Percentiles rank a stretch among this genome's conserved stretches.
These are phyloP conservation scores for Suhomyces ambrosiae DNA, from an alignment of 1,139 yeast genomes.

Conservation along the genomic window DNA sequence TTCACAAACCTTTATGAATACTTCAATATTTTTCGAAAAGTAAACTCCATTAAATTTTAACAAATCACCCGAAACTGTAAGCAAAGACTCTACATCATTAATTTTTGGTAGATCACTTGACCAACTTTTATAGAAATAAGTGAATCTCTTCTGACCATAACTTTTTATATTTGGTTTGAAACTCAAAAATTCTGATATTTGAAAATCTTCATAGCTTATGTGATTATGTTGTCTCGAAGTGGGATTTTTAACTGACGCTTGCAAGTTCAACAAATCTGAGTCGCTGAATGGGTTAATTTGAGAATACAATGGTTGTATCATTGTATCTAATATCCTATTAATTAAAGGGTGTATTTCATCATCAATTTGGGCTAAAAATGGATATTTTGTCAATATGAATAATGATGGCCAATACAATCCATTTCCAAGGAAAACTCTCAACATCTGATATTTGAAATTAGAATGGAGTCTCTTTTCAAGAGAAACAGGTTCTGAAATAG, in stretches of 20 bases:
- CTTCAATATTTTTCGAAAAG: constrained; percentile 49
- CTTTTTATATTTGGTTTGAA: constrained; percentile 36
- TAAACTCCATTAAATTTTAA: constrained; percentile 60
- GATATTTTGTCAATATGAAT: constrained; percentile 60
- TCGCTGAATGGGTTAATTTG: constrained; percentile 19
- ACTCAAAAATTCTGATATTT: constrained; percentile 23
- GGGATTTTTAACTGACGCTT: constrained; percentile 28
- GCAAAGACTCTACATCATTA: constrained; percentile 45
- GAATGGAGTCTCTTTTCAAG: constrained; percentile 22
- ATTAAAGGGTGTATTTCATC: constrained; percentile 54
- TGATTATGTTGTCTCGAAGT: constrained; percentile 35
- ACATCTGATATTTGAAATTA: constrained; percentile 40
- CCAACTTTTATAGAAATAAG: constrained; percentile 62
- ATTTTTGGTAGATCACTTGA: constrained; percentile 38
- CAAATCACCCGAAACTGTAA: constrained; percentile 48
- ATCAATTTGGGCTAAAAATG: constrained; percentile 61
- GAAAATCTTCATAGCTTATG: constrained; percentile 31
- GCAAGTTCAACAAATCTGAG: constrained; percentile 26
- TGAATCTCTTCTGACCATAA: constrained; percentile 34
- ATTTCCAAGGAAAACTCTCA: constrained; percentile 56
- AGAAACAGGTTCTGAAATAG: constrained; percentile 13
- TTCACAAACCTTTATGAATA: constrained; percentile 64
- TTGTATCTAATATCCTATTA: constrained; percentile 49
- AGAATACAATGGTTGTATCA: constrained; percentile 54
- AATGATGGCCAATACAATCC: constrained; percentile 70